Evolutionary conservation across 2,329 filamentous ascomycete genomes (phyloP), one percentile per base, ranked within the genome.

Genomic region (Raffaelea arxii): DNA sequence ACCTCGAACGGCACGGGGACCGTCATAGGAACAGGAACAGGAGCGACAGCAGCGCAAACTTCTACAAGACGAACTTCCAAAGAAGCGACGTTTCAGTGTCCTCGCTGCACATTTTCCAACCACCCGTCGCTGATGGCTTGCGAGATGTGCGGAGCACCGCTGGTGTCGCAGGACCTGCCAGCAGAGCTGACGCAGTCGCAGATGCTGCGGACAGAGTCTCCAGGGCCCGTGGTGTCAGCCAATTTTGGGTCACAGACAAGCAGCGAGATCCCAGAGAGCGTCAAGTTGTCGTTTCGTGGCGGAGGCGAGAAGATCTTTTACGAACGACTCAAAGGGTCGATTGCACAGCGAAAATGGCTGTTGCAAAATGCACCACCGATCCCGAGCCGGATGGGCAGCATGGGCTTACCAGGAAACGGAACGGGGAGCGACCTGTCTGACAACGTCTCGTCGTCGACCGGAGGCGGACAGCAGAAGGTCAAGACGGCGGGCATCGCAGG

Each of bases 261-360:
- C 4, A 52, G 62, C 4, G 82, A 88, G 43, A 77, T 74, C 3
- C 74, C 74, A 3, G 87, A 94, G 53, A 83, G 77, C 52, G 79
- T 97, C 56, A 98, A 96, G 61, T 69, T 98, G 35, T 97, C 92
- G 0, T 98, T 98, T 56, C 82, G 92, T 25, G 78, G 73, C 27
- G 90, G 91, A 3, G 92, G 92, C 1, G 91, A 90, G 50, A 91
- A 89, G 64, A 83, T 88, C 6, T 95, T 98, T 53, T 81, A 86
- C 54, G 92, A 97, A 56, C 77, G 90, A 41, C 71, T 98, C 2
- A 97, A 94, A 58, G 81, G 81, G 6, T 85, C 89, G 9, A 77
- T 97, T 64, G 82, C 89, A 2, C 92, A 98, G 62, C 79, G 92
- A 14, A 97, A 97, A 70, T 98, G 92, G 92, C 74, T 98, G 3